A percentile compares a stretch with the other conserved stretches of the same genome.
These are phyloP conservation scores for Hysterium pulicare DNA, from an alignment of 2,329 filamentous ascomycete genomes.

Conservation along the genomic window DNA sequence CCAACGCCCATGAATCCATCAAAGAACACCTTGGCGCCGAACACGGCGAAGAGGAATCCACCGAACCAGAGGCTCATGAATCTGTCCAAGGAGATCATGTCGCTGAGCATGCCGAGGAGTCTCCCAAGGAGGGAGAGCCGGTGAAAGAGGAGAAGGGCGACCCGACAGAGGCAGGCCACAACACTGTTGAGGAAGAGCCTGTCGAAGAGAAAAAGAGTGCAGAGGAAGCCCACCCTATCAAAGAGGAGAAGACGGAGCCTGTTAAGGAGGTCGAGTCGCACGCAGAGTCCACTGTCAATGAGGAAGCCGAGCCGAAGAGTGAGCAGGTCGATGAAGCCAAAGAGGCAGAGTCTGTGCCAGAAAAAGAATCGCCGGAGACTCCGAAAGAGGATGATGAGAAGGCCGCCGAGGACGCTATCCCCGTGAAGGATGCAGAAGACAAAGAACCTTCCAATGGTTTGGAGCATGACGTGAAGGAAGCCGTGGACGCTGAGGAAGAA, in stretches of 20 bases:
- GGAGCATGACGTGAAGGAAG: no score
- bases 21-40: not conserved
- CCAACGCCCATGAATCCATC: no score
- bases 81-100: conserved; percentile 7
- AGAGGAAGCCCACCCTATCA: conserved; percentile 7
- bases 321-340: not conserved
- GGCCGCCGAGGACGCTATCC: conserved; percentile 48
- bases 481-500: not conserved
- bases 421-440: no score
- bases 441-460: no score
- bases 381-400: conserved; percentile 33
- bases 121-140: not conserved
- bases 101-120: no score
- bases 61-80: conserved; percentile 11
- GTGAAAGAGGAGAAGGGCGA: conserved; percentile 5
- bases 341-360: not conserved
- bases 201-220: no score
- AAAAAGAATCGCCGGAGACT: no score
- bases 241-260: conserved; percentile 8
- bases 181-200: conserved; percentile 3
- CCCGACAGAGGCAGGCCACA: no score
- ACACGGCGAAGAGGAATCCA: not conserved
- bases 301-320: no score
- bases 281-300: no score
- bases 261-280: no score